Evolutionary conservation across 257 asterid genomes (phyloP).

Genomic region (Solanum okadae): DNA sequence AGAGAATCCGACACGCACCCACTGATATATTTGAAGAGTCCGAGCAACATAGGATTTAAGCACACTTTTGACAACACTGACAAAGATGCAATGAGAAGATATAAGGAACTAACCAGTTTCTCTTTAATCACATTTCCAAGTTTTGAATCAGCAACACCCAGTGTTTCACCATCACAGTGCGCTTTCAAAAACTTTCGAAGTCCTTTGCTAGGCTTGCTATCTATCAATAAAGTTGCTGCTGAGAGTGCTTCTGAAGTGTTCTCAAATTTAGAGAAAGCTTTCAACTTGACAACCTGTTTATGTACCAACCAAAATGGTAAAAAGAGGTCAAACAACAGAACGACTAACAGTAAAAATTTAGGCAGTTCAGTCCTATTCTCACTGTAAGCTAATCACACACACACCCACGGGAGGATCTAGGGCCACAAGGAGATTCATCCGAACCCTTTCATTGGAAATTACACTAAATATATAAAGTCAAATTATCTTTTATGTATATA

Average conservation of each 20-base stretch:
- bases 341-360: neutral
- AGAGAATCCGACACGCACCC: too few species aligned
- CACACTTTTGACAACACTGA: neutral
- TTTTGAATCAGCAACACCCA: constrained; percentile 78
- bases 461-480: neutral
- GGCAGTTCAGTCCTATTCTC: neutral
- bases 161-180: constrained; percentile 57
- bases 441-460: neutral
- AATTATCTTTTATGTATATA: neutral
- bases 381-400: neutral
- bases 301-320: neutral
- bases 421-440: neutral
- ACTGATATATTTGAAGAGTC: too few species aligned
- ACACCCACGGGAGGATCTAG: neutral
- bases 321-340: neutral
- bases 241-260: constrained; percentile 71
- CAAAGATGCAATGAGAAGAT: neutral
- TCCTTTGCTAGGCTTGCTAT: constrained; percentile 67
- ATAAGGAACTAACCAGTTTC: constrained; percentile 53
- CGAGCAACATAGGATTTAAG: neutral
- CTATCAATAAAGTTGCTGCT: constrained; percentile 57
- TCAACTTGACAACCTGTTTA: constrained; percentile 58
- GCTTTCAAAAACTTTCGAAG: constrained; percentile 59
- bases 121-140: constrained; percentile 74
- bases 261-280: constrained; percentile 72